Evolutionary conservation across 225 moss, liverwort and hornwort species (phyloP).

Genomic region (Pseudoscleropodium purum): DNA sequence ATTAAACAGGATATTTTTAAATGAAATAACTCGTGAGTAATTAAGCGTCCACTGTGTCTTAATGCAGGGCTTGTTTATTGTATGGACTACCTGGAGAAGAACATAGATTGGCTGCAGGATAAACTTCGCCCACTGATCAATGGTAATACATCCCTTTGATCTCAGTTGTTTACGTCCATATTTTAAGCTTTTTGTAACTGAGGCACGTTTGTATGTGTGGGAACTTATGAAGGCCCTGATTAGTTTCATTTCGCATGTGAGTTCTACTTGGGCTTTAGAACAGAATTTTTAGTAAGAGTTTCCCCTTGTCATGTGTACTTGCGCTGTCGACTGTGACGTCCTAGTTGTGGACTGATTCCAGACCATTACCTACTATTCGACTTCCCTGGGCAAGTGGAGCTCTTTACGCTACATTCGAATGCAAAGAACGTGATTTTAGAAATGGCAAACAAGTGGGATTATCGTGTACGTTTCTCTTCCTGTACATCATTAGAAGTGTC

Average conservation of each 20-base stretch:
- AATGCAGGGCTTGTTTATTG: conserved; percentile 83
- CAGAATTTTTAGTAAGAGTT: neutral
- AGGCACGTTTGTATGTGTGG: neutral
- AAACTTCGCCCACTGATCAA: conserved; percentile 72
- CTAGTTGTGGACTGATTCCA: conserved; percentile 1
- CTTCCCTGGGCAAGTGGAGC: conserved; percentile 99
- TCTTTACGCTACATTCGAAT: conserved; percentile 83
- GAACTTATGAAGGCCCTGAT: neutral
- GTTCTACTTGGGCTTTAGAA: neutral
- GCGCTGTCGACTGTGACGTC: neutral
- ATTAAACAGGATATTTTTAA: neutral
- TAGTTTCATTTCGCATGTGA: neutral
- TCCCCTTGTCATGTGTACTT: neutral
- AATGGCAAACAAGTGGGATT: conserved; percentile 91
- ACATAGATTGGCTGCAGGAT: conserved; percentile 84
- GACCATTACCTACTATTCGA: conserved; percentile 89
- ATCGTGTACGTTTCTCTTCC: conserved; percentile 43
- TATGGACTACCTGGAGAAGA: conserved; percentile 99
- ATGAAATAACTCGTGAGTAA: neutral
- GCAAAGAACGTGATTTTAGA: conserved; percentile 85
- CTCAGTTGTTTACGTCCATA: neutral
- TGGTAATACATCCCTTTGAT: conserved; percentile 17
- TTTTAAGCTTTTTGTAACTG: neutral
- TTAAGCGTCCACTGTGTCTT: neutral
- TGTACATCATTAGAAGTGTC: neutral